Percentiles rank a stretch among this genome's conserved stretches.
Conservation (phyloP, 2,329 filamentous ascomycete species). For the Fusarium domesticum region DNA sequence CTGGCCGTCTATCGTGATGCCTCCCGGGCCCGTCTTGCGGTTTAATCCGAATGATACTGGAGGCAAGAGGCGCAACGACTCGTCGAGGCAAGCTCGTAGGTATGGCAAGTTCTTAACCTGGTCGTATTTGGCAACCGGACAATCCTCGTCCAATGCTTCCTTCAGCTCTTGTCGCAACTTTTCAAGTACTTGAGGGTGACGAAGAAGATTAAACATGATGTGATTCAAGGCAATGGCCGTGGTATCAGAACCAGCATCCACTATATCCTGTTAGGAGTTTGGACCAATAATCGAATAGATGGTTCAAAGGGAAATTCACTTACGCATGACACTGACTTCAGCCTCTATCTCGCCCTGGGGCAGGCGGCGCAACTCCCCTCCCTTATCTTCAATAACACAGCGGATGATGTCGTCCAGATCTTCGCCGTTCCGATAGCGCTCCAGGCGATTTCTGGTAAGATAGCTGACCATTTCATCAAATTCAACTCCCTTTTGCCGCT, state of each 20-base stretch:
- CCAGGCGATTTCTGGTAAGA: constrained; percentile 35
- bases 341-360: constrained; percentile 58
- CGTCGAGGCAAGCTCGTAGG: constrained; percentile 1
- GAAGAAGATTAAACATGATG: constrained; percentile 50
- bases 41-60: not conserved
- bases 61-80: constrained; percentile 2
- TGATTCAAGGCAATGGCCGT: constrained; percentile 50
- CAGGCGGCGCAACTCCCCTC: constrained; percentile 37
- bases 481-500: too few species aligned
- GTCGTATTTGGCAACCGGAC: constrained; percentile 2
- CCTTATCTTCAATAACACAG: constrained; percentile 49
- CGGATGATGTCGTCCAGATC: constrained; percentile 59
- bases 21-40: constrained; percentile 1
- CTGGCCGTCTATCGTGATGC: not conserved
- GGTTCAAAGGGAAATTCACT: too few species aligned
- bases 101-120: constrained; percentile 3
- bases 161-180: constrained; percentile 45
- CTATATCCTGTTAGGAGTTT: too few species aligned
- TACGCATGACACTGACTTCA: constrained; percentile 53
- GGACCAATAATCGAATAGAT: too few species aligned
- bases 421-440: constrained; percentile 40
- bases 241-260: constrained; percentile 49
- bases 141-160: too few species aligned
- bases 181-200: constrained; percentile 39
- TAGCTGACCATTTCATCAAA: constrained; percentile 40